These are phyloP conservation scores for Chaetomium tenue DNA, from an alignment of 495 filamentous ascomycete species.

Conservation along the genomic window DNA sequence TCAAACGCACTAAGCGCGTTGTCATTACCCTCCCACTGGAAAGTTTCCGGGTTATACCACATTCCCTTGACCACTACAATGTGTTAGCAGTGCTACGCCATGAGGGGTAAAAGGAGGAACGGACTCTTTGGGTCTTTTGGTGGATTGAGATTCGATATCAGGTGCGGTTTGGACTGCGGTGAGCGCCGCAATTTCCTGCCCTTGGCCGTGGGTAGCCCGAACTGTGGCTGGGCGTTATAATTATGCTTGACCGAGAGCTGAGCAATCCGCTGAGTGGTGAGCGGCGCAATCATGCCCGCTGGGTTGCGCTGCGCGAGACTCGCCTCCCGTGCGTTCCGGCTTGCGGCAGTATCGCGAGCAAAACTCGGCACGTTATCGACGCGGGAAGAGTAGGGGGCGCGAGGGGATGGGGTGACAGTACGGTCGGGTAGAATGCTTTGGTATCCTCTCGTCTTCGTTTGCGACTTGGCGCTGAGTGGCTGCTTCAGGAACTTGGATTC, in stretches of 20 bases:
- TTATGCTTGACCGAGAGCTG: constrained; percentile 60
- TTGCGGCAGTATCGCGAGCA: constrained; percentile 89
- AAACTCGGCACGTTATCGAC: constrained; percentile 70
- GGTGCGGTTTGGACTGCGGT: constrained; percentile 52
- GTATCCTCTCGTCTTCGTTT: constrained; percentile 59
- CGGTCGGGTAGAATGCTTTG: constrained; percentile 54
- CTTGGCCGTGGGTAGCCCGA: constrained; percentile 41
- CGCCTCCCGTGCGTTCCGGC: constrained; percentile 85
- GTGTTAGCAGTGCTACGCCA: neutral
- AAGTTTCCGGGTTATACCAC: constrained; percentile 83
- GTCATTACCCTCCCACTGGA: constrained; percentile 95
- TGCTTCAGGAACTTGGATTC: constrained; percentile 82
- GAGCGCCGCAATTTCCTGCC: constrained; percentile 57
- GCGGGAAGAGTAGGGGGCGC: constrained; percentile 56
- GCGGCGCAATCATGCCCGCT: constrained; percentile 57
- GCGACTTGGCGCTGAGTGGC: constrained; percentile 67
- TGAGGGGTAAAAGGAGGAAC: constrained; percentile 20
- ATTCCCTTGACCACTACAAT: constrained; percentile 80
- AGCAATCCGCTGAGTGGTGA: constrained; percentile 78
- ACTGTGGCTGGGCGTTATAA: constrained; percentile 33
- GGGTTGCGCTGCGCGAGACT: constrained; percentile 61
- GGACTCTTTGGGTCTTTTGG: constrained; percentile 50
- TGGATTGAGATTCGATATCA: constrained; percentile 51
- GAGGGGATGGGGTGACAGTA: constrained; percentile 55
- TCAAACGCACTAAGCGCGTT: constrained; percentile 77